Evolutionary conservation across 768 basidiomycete genomes (phyloP), one percentile per base, ranked within the genome.

Genomic region (Mrakia gelida): DNA sequence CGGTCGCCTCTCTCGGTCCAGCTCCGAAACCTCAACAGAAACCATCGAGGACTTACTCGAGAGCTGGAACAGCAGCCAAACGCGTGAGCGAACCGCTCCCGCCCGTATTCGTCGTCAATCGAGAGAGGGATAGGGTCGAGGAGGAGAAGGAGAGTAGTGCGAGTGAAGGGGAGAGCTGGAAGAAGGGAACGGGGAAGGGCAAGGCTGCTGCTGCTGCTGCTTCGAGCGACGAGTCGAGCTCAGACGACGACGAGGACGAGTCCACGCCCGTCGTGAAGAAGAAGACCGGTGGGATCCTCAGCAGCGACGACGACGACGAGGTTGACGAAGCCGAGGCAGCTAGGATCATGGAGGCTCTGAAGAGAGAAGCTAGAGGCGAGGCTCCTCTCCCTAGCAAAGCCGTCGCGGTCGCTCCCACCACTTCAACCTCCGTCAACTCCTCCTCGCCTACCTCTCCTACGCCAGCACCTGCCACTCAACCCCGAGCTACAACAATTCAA

Each of bases 21-120:
- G 41, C 67, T 41, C 34, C 67, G 38, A 70, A 23, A 13, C 67
- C 67, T 41, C 67, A 70, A 38, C 34, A 34, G 26, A 70, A 70
- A 38, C 26, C 38, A 16, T 45, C 41, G 26, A 34, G 67, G 67
- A 70, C 67, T 5, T 70, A 70, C 38, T 70, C 67, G 38, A 34
- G 67, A 34, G 67, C 32, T 23, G 65, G 65, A 26, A 38, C 32
- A 15, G 45, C 49, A 13, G 49, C 49, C 32, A 45, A n/a, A 21
- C 67, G 67, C 26, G 21, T 16, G 21, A 41, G 34, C 10, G 67
- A 70, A 38, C 21, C 18, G 41, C 41, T 70, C 10, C 67, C 67
- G 34, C 67, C 67, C 26, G 67, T 70, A 0, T 70, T 70, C 38
- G 67, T 70, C 32, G 32, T 23, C 9, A 67, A 32, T 13, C 15